Evolutionary conservation across 805 yeast genomes (phyloP).

Genomic region (Phaffomyces opuntiae): DNA sequence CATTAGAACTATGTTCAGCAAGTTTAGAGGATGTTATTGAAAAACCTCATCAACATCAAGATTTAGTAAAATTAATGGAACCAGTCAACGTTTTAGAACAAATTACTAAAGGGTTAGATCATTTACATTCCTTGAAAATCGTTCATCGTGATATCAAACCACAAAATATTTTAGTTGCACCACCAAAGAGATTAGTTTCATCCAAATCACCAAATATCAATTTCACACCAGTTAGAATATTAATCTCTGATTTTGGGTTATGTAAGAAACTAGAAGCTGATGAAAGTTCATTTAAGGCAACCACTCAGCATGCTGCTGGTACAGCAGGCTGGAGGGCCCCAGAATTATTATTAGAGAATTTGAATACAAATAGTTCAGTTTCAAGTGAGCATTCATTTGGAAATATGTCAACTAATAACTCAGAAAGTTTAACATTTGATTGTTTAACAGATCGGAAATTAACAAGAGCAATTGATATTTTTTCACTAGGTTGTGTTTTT

Average conservation of each 20-base stretch:
- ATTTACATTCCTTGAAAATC: conserved; percentile 81
- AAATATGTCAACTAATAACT: conserved; percentile 8
- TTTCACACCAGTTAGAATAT: conserved; percentile 48
- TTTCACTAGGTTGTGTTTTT: conserved; percentile 91
- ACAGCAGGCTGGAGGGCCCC: conserved; percentile 99
- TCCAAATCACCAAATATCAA: conserved; percentile 21
- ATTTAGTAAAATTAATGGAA: conserved; percentile 35
- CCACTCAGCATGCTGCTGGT: conserved; percentile 90
- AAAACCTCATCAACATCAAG: conserved; percentile 31
- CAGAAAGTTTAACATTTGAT: conserved; percentile 32
- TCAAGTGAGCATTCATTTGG: conserved; percentile 19
- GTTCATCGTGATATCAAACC: conserved; percentile 95
- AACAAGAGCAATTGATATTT: conserved; percentile 87
- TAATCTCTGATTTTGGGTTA: conserved; percentile 93
- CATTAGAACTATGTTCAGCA: conserved; percentile 84
- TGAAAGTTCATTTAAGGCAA: conserved; percentile 89
- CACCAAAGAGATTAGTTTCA: conserved; percentile 40
- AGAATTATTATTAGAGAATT: conserved; percentile 52
- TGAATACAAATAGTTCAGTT: conserved; percentile 10
- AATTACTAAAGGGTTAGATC: conserved; percentile 76
- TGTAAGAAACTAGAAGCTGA: conserved; percentile 89
- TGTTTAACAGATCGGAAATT: conserved; percentile 47
- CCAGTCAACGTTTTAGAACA: conserved; percentile 58
- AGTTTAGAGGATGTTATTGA: conserved; percentile 83
- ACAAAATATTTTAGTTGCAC: conserved; percentile 82